These are phyloP conservation scores for Scenedesmus sp. DNA, from an alignment of 163 green algal species.

Conservation along the genomic window DNA sequence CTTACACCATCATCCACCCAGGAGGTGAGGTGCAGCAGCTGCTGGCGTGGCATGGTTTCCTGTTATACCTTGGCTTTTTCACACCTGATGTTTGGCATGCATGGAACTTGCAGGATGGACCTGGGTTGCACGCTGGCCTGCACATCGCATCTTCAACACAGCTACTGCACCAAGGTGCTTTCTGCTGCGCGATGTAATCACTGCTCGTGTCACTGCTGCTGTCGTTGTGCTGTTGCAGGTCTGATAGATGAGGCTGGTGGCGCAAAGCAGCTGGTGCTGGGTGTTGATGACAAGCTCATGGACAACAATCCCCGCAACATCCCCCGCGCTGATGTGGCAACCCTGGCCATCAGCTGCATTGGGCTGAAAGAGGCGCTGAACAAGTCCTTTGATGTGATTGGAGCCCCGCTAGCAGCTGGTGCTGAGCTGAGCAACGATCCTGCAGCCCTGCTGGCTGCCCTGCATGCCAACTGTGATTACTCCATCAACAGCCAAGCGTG, in stretches of 20 bases:
- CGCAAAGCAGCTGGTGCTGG: slow-evolving; percentile 86
- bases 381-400: slow-evolving; percentile 69
- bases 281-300: slow-evolving; percentile 89
- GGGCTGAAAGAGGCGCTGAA: slow-evolving; percentile 62
- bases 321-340: slow-evolving; percentile 91
- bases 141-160: too few relatives aligned
- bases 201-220: slow-evolving; percentile 3
- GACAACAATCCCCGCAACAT: slow-evolving; percentile 67
- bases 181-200: too few relatives aligned
- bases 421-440: slow-evolving; percentile 58
- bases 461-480: slow-evolving; percentile 66
- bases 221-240: slow-evolving; percentile 54
- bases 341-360: slow-evolving; percentile 57
- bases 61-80: background rate
- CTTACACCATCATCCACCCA: slow-evolving; percentile 93
- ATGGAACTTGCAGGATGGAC: background rate
- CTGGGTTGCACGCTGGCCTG: background rate
- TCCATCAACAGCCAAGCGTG: slow-evolving; percentile 67
- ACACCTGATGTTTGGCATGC: background rate
- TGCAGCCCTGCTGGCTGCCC: slow-evolving; percentile 50
- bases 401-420: slow-evolving; percentile 61
- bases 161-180: background rate
- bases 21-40: slow-evolving; percentile 65
- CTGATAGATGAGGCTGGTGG: slow-evolving; percentile 82
- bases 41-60: background rate